Conservation (phyloP, 495 filamentous ascomycete species). For the Cercophora samala region DNA sequence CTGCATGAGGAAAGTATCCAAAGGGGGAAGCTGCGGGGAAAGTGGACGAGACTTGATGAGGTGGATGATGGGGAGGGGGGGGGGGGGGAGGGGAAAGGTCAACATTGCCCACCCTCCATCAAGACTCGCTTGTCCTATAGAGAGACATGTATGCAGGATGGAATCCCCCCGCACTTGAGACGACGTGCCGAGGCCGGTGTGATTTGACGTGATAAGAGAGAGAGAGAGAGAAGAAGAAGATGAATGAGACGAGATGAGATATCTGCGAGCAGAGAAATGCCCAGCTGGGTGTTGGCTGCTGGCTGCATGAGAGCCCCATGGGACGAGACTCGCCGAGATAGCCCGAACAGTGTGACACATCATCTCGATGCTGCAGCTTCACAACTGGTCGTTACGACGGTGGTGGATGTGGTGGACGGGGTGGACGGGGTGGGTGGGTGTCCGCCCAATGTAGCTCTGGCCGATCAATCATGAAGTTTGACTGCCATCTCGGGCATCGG, state of each 20-base stretch:
- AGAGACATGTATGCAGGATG: not conserved
- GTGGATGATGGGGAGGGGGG: not conserved
- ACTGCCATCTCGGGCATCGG: not conserved
- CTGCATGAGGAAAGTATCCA: conserved; percentile 13
- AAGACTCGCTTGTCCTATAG: not conserved
- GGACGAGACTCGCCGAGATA: not conserved
- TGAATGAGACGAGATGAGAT: too few relatives aligned
- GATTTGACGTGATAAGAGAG: not conserved
- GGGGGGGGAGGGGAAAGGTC: not conserved
- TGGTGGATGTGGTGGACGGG: too few relatives aligned
- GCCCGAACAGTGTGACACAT: conserved; percentile 13
- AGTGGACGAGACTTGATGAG: not conserved
- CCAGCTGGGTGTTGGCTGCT: not conserved
- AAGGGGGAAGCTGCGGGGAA: conserved; percentile 10
- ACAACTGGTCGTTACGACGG: not conserved
- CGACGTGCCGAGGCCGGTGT: not conserved
- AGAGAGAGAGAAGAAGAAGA: too few relatives aligned
- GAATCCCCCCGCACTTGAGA: not conserved
- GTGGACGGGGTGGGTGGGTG: too few relatives aligned
- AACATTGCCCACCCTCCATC: conserved; percentile 4
- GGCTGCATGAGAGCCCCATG: conserved; percentile 14
- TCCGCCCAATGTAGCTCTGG: not conserved
- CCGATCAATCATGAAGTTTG: conserved; percentile 3
- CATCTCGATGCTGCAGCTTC: conserved; percentile 5
- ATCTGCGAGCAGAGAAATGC: not conserved